Percentiles rank a stretch among this genome's conserved stretches.
These are phyloP conservation scores for Phytophthora crassamura DNA, from an alignment of 352 stramenopile species.

Conservation along the genomic window DNA sequence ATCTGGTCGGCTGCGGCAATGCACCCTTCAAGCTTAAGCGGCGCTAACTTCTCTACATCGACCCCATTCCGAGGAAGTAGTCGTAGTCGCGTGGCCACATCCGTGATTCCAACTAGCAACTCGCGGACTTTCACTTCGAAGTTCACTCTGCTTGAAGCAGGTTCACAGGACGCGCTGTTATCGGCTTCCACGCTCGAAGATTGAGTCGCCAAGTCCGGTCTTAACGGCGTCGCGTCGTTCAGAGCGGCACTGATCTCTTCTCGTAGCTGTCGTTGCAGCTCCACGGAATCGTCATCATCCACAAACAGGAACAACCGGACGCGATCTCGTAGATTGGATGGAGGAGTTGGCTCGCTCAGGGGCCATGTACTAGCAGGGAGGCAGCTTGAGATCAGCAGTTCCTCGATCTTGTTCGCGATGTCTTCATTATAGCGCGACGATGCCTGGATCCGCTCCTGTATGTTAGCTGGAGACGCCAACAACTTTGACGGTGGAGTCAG, in stretches of 20 bases:
- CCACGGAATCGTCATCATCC: constrained; percentile 24
- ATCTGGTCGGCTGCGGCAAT: constrained; percentile 38
- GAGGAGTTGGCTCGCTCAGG: neutral
- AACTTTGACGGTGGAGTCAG: constrained; percentile 29
- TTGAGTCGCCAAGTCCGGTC: no score
- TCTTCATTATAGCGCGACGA: constrained; percentile 6
- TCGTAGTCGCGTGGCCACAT: constrained; percentile 26
- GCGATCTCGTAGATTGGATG: constrained; percentile 3
- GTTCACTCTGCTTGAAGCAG: neutral
- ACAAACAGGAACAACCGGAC: constrained; percentile 21
- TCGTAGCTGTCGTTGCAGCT: constrained; percentile 28
- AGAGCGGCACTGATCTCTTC: constrained; percentile 29
- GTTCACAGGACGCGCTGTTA: no score
- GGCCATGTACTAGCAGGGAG: neutral
- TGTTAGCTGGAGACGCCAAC: constrained; percentile 3
- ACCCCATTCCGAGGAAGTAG: constrained; percentile 13
- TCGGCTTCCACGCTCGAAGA: no score
- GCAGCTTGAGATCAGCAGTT: constrained; percentile 23
- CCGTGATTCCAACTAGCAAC: constrained; percentile 27
- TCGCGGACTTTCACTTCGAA: constrained; percentile 20
- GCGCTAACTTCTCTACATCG: constrained; percentile 3
- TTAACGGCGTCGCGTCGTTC: neutral
- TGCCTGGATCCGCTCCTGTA: constrained; percentile 3
- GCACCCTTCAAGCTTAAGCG: constrained; percentile 25
- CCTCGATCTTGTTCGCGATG: constrained; percentile 30